Evolutionary conservation across 768 basidiomycete species (phyloP).

Genomic region (Tylopilus rubrobrunneus): DNA sequence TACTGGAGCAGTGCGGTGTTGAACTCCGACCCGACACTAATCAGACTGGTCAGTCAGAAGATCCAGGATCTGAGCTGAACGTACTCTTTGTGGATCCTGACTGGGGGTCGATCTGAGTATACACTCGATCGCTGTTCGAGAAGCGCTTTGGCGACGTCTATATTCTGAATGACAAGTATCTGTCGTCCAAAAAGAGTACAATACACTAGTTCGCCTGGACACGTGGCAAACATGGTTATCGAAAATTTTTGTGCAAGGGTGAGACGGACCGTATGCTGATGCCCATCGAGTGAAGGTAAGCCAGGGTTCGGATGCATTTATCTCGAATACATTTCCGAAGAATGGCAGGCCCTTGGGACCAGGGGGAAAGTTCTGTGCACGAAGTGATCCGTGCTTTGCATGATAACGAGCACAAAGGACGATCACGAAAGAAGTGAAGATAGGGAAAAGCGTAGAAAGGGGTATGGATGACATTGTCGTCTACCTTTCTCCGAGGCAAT

Average conservation of each 20-base stretch:
- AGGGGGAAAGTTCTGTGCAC: constrained; percentile 19
- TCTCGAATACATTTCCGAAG: constrained; percentile 25
- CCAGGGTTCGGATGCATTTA: constrained; percentile 28
- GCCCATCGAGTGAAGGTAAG: constrained; percentile 33
- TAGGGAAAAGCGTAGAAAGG: constrained; percentile 4
- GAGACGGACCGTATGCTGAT: constrained; percentile 20
- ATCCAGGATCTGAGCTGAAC: background rate
- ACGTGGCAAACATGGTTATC: background rate
- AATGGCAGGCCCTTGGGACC: constrained; percentile 31
- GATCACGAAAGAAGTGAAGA: constrained; percentile 6
- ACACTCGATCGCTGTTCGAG: constrained; percentile 34
- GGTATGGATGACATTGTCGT: constrained; percentile 1
- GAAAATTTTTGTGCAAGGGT: background rate
- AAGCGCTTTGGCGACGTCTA: constrained; percentile 30
- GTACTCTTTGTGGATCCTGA: constrained; percentile 26
- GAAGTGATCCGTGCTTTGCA: constrained; percentile 10
- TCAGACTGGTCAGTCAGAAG: background rate
- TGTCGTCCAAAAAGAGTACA: constrained; percentile 30
- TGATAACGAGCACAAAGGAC: constrained; percentile 7
- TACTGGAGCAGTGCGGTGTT: constrained; percentile 30
- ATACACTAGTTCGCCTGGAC: constrained; percentile 30
- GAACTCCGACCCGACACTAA: constrained; percentile 28
- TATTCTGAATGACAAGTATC: constrained; percentile 33
- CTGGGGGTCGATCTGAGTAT: constrained; percentile 38
- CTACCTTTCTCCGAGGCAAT: background rate